Base-by-base conservation (phyloP, 352 stramenopile species). In the Phytophthora sp. region DNA sequence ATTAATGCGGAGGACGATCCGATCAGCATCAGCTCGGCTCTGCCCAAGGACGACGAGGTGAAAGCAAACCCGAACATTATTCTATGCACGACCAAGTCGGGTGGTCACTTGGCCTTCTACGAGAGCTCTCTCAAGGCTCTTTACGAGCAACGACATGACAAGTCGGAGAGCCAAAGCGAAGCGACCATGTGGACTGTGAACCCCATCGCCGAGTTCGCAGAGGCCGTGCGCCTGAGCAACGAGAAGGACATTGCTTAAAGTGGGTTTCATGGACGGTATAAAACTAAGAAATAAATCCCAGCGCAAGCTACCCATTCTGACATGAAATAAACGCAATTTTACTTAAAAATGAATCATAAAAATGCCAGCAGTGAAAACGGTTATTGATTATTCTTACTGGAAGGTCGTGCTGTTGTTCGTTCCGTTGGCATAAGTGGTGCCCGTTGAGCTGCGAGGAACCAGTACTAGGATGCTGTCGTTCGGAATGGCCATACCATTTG, bases 31-130 rank as follows among this genome's bases (percentile, higher is more conserved):
- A 55, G 62, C 30, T 42, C 42, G 0, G 78, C 78, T 20, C 18
- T 89, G 24, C 80, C 80, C 8, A 67, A 55, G 7, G 42, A 61
- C 12, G 41, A 68, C 6, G 63, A 82, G 21, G 71, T 82, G 2
- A 24, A 69, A 38, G 65, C 67, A 13, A 94, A 89, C 53, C 59
- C 73, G 4, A 80, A 88, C 20, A 66, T 91, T 38, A 86, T 94
- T 31, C 59, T 94, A 29, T 86, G 72, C 26, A 74, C 81, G 29
- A 94, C 86, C 26, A 79, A 86, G 26, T 70, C 54, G 5, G 84
- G 86, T 35, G 84, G 84, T 16, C 86, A 92, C 64, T 70, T 94
- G 49, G 82, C 68, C 0, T 94, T 92, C 51, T 93, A 88, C 53
- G 73, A 89, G 49, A 71, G 61, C 49, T 78, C 46, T 13, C 39